Percentiles rank a stretch among this genome's conserved stretches.
Conservation (phyloP, 2,329 filamentous ascomycete species). For the Cladosporium sp. region DNA sequence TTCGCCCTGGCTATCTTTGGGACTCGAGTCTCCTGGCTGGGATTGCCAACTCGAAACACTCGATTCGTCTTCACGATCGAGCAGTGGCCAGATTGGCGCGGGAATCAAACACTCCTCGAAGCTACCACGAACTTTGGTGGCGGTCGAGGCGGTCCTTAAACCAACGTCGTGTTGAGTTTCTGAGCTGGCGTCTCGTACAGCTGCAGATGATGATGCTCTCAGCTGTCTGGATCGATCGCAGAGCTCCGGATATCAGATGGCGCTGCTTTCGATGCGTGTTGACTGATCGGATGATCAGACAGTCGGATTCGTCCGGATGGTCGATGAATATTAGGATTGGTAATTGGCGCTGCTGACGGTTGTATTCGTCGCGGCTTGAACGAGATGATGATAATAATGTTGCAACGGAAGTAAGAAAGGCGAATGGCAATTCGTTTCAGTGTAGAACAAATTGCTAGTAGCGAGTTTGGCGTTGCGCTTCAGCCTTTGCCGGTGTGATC, state of each 20-base stretch:
- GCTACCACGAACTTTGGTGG: not conserved
- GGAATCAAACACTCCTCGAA: not conserved
- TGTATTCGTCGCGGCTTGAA: not conserved
- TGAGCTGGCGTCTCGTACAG: not conserved
- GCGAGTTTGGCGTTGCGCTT: slow-evolving; percentile 1
- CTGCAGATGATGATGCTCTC: not conserved
- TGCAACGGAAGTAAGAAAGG: no score
- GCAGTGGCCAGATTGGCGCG: not conserved
- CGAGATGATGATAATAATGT: no score
- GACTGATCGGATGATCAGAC: not conserved
- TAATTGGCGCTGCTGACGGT: not conserved
- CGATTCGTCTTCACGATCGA: not conserved
- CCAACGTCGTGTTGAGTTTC: not conserved
- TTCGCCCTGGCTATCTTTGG: not conserved
- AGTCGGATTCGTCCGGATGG: not conserved
- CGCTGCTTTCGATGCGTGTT: not conserved
- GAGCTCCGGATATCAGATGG: no score
- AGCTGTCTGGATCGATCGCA: not conserved
- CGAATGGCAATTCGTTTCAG: no score
- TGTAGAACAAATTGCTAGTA: not conserved
- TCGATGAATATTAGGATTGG: not conserved
- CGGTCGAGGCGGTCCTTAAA: not conserved
- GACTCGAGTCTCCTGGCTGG: not conserved
- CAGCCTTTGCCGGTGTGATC: not conserved
- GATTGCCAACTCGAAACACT: not conserved